A percentile compares a stretch with the other conserved stretches of the same genome.
Evolutionary conservation across 2,329 filamentous ascomycete species (phyloP).

Genomic region (Cucurbitaria berberidis): DNA sequence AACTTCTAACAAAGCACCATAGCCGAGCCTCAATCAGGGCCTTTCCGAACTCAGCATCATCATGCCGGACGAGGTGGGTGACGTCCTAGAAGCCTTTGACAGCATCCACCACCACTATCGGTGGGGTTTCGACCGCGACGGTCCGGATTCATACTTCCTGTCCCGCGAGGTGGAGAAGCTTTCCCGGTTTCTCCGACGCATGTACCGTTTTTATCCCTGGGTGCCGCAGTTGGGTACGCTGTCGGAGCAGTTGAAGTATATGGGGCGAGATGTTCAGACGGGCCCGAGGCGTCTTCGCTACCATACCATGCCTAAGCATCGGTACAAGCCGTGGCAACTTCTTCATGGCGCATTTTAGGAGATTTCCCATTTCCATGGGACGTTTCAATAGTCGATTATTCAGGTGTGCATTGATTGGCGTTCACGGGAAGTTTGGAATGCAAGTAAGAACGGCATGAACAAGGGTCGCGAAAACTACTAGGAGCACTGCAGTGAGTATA

Average conservation of each 20-base stretch:
- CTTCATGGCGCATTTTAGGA: background rate
- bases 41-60: conserved; percentile 4
- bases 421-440: no score
- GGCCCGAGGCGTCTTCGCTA: conserved; percentile 5
- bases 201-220: conserved; percentile 5
- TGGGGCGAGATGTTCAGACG: conserved; percentile 11
- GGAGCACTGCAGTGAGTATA: no score
- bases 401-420: no score
- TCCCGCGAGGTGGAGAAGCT: conserved; percentile 18
- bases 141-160: conserved; percentile 10
- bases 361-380: background rate
- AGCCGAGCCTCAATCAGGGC: conserved; percentile 10
- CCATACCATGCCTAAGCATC: conserved; percentile 1
- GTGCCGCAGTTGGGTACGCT: conserved; percentile 8
- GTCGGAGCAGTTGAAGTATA: conserved; percentile 12
- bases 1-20: background rate
- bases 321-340: conserved; percentile 1
- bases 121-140: conserved; percentile 11
- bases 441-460: no score
- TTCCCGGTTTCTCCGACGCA: conserved; percentile 4
- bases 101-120: conserved; percentile 19
- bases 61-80: background rate
- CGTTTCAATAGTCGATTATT: no score
- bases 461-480: no score
- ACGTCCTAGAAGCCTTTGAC: background rate